phyloP scores from a whole-genome alignment of 2,329 filamentous ascomycete genomes.

The Laburnicola sp. region DNA sequence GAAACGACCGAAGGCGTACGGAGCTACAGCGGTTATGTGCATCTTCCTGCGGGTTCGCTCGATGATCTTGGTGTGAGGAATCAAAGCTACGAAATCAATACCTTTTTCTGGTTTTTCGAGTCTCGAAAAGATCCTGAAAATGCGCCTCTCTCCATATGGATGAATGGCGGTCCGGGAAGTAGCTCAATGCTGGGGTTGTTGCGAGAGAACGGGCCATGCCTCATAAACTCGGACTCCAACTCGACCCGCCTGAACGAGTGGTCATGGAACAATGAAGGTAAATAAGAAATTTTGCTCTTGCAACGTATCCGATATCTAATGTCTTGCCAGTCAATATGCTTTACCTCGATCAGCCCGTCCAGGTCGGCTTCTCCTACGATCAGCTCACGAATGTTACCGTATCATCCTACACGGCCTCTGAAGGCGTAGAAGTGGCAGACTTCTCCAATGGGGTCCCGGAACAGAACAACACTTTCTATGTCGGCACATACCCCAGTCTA shows the following conservation, averaged over 20 bases:
- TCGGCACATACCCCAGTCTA: constrained; percentile 55
- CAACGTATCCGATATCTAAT: constrained; percentile 4
- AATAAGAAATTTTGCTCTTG: background rate
- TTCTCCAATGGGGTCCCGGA: constrained; percentile 36
- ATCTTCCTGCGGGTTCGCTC: constrained; percentile 52
- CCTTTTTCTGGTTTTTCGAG: constrained; percentile 67
- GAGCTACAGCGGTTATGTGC: constrained; percentile 61
- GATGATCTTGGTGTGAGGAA: too few species aligned
- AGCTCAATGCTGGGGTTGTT: constrained; percentile 44
- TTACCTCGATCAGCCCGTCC: constrained; percentile 66
- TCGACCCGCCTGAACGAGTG: constrained; percentile 57
- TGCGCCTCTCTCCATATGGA: constrained; percentile 60
- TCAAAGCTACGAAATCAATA: constrained; percentile 56
- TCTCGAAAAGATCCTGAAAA: constrained; percentile 56
- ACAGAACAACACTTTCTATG: constrained; percentile 56
- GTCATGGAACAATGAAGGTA: constrained; percentile 63
- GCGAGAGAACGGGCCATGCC: constrained; percentile 58
- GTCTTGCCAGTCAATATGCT: constrained; percentile 52
- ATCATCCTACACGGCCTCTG: constrained; percentile 26
- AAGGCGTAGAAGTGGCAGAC: constrained; percentile 22
- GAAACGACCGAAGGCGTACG: constrained; percentile 58
- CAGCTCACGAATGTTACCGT: constrained; percentile 43
- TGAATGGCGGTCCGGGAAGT: constrained; percentile 61
- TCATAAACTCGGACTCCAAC: constrained; percentile 57
- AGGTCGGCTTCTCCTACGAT: constrained; percentile 60